Conservation (phyloP, 2,329 filamentous ascomycete genomes). For the Akanthomyces uredinophilus region DNA sequence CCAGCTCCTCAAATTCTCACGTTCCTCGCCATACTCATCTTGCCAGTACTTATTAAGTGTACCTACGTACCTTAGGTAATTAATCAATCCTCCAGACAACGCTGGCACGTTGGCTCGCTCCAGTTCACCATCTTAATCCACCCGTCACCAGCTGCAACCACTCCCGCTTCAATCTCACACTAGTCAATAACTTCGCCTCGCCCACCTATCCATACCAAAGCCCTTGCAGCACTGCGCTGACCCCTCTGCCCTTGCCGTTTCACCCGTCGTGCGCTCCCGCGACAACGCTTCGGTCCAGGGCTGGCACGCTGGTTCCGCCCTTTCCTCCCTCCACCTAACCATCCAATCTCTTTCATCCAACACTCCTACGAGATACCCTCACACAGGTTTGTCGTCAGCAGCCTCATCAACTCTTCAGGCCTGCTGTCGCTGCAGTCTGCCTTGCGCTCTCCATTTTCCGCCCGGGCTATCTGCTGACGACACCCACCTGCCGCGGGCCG, state of each 20-base stretch:
- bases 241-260: constrained; percentile 6
- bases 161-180: not conserved
- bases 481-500: not conserved
- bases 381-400: not conserved
- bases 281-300: not conserved
- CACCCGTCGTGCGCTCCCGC: constrained; percentile 1
- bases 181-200: not conserved
- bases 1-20: too few species aligned
- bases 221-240: not conserved
- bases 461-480: not conserved
- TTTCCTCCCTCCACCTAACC: not conserved
- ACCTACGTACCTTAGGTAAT: too few species aligned
- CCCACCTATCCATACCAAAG: not conserved
- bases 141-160: not conserved
- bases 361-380: not conserved
- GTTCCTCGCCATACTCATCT: too few species aligned
- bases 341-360: not conserved
- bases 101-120: not conserved
- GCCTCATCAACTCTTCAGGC: not conserved
- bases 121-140: not conserved
- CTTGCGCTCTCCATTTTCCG: not conserved
- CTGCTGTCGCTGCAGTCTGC: not conserved
- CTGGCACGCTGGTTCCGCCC: not conserved
- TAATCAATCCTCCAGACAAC: not conserved
- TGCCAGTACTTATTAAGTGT: too few species aligned